Evolutionary conservation across 31 red algal genomes (phyloP).

Genomic region (Bonnemaisonia californica): DNA sequence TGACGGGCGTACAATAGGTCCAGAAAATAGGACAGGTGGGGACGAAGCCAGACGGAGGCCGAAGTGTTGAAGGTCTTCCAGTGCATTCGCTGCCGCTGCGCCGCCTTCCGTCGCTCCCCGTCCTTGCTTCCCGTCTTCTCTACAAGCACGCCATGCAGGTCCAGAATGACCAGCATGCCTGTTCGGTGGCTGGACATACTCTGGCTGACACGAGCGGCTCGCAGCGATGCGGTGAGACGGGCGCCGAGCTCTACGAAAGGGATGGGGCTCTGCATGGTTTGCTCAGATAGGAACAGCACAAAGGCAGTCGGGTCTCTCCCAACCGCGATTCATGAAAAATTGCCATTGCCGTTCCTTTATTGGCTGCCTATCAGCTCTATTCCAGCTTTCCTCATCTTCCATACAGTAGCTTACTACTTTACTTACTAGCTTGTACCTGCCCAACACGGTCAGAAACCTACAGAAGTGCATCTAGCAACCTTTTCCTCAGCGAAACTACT

Average conservation of each 20-base stretch:
- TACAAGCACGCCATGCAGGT: conserved; percentile 69
- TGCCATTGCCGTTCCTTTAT: no score
- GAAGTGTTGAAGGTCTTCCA: conserved; percentile 21
- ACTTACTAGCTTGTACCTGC: no score
- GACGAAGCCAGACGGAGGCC: conserved; percentile 50
- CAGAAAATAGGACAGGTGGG: conserved; percentile 44
- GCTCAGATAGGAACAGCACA: no score
- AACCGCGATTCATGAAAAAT: no score
- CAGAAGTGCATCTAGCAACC: no score
- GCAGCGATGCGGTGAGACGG: conserved; percentile 19
- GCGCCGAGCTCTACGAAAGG: conserved; percentile 37
- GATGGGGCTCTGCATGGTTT: not conserved
- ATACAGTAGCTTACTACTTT: no score
- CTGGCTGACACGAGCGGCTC: not conserved
- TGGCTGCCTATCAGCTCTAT: no score
- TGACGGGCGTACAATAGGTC: conserved; percentile 25
- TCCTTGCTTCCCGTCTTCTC: conserved; percentile 13
- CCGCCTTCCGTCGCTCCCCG: not conserved
- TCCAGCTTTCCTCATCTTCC: no score
- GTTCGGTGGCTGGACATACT: not conserved
- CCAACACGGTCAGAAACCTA: no score
- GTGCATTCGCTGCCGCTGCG: not conserved
- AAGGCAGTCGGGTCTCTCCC: no score
- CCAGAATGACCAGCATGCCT: conserved; percentile 48
- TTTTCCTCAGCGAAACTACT: conserved; percentile 44